phyloP scores from a whole-genome alignment of 2,329 filamentous ascomycete species.

The Trichoderma lentiforme region DNA sequence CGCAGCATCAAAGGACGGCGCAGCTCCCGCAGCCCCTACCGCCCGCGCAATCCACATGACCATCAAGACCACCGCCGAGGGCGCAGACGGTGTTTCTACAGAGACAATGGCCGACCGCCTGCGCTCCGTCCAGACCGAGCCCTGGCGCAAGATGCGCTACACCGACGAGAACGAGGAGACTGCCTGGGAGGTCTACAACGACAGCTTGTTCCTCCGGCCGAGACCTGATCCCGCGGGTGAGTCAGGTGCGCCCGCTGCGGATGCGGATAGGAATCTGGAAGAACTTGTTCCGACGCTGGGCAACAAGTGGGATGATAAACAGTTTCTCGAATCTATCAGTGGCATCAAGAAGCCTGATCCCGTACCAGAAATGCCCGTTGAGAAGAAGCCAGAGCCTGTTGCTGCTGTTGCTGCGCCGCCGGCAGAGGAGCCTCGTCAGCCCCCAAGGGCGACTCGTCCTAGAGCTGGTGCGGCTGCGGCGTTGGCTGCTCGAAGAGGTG shows the following conservation, averaged over 20 bases:
- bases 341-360: constrained; percentile 39
- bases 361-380: constrained; percentile 20
- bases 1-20: constrained; percentile 34
- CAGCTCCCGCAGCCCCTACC: constrained; percentile 41
- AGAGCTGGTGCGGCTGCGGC: constrained; percentile 27
- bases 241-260: constrained; percentile 16
- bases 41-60: constrained; percentile 82
- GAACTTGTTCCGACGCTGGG: constrained; percentile 39
- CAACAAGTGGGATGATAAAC: constrained; percentile 42
- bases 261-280: constrained; percentile 29
- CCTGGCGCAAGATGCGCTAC: constrained; percentile 77
- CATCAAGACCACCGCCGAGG: constrained; percentile 71
- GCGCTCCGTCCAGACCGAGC: constrained; percentile 73
- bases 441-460: constrained; percentile 28
- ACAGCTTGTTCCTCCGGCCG: constrained; percentile 55
- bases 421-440: constrained; percentile 20
- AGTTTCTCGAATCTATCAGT: constrained; percentile 46
- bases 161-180: constrained; percentile 74
- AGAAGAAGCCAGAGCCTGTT: constrained; percentile 28
- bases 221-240: constrained; percentile 20
- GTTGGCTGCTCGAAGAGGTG: constrained; percentile 27
- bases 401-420: constrained; percentile 16
- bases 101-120: constrained; percentile 75
- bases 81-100: constrained; percentile 61
- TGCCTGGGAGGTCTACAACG: constrained; percentile 73